phyloP scores from a whole-genome alignment of 2,329 filamentous ascomycete species.

The Botrytis fabae region DNA sequence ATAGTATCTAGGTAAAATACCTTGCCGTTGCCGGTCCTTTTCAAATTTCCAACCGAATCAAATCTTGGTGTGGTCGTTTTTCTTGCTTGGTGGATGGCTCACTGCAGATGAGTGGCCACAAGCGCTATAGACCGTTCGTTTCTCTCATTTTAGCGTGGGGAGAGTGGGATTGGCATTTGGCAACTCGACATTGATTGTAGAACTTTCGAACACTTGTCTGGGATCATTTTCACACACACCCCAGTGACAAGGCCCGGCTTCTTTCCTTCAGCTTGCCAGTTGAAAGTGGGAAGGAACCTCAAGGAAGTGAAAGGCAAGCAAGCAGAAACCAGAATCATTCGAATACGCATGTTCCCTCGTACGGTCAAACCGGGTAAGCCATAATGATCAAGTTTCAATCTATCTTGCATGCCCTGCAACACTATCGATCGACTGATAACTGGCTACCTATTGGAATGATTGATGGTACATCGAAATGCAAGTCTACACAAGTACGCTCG shows the following conservation, averaged over 20 bases:
- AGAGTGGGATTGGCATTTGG: slow-evolving; percentile 16
- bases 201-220: slow-evolving; percentile 13
- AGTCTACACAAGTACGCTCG: slow-evolving; percentile 16
- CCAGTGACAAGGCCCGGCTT: slow-evolving; percentile 18
- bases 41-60: slow-evolving; percentile 5
- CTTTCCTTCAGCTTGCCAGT: slow-evolving; percentile 22
- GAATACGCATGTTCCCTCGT: slow-evolving; percentile 20
- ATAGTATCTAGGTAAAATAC: slow-evolving; percentile 4
- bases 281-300: slow-evolving; percentile 16
- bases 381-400: slow-evolving; percentile 22
- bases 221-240: slow-evolving; percentile 12
- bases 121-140: slow-evolving; percentile 17
- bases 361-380: slow-evolving; percentile 13
- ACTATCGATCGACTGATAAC: slow-evolving; percentile 20
- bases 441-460: slow-evolving; percentile 19
- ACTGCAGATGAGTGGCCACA: slow-evolving; percentile 21
- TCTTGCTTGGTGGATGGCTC: slow-evolving; percentile 14
- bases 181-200: neutral
- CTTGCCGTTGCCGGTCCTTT: neutral
- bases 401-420: slow-evolving; percentile 21
- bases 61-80: slow-evolving; percentile 4
- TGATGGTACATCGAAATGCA: slow-evolving; percentile 14
- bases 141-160: slow-evolving; percentile 20
- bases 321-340: neutral
- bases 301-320: slow-evolving; percentile 14